These are phyloP conservation scores for Hanseniaspora guilliermondii DNA, from an alignment of 805 yeast genomes.

Conservation along the genomic window DNA sequence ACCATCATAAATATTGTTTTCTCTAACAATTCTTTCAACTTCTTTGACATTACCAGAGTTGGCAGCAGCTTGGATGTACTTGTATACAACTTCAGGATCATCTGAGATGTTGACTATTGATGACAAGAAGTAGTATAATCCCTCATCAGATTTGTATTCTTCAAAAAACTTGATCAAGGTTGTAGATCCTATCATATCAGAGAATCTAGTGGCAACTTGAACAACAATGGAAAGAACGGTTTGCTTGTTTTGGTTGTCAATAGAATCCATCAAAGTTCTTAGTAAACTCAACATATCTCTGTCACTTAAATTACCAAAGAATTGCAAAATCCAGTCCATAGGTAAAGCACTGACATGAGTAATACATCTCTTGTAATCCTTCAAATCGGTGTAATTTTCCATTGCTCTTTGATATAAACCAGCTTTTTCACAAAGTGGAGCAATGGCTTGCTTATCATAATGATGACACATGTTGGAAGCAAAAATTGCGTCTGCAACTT, in stretches of 20 bases:
- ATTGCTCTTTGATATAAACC: slow-evolving; percentile 91
- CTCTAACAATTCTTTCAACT: slow-evolving; percentile 90
- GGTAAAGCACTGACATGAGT: slow-evolving; percentile 77
- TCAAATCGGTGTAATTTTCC: slow-evolving; percentile 88
- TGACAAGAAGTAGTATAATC: slow-evolving; percentile 84
- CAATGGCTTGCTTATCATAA: slow-evolving; percentile 87
- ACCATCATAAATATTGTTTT: slow-evolving; percentile 86
- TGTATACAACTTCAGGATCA: slow-evolving; percentile 89
- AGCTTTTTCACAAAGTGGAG: slow-evolving; percentile 87
- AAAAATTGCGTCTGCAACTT: slow-evolving; percentile 96
- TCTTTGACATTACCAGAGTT: slow-evolving; percentile 81
- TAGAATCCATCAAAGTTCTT: slow-evolving; percentile 68
- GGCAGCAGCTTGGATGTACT: slow-evolving; percentile 91
- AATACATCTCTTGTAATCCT: slow-evolving; percentile 89
- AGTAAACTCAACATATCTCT: slow-evolving; percentile 84
- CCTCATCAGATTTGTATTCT: slow-evolving; percentile 84
- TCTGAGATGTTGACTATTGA: slow-evolving; percentile 87
- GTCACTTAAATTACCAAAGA: slow-evolving; percentile 86
- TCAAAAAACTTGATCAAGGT: slow-evolving; percentile 83
- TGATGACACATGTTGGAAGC: slow-evolving; percentile 93
- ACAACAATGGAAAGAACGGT: slow-evolving; percentile 63
- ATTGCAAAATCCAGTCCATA: slow-evolving; percentile 83
- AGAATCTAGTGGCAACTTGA: slow-evolving; percentile 92
- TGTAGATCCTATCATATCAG: slow-evolving; percentile 81
- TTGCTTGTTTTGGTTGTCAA: slow-evolving; percentile 56